These are phyloP conservation scores for Aristolochia contorta DNA, from an alignment of 164 flowering plant genomes.

Conservation along the genomic window DNA sequence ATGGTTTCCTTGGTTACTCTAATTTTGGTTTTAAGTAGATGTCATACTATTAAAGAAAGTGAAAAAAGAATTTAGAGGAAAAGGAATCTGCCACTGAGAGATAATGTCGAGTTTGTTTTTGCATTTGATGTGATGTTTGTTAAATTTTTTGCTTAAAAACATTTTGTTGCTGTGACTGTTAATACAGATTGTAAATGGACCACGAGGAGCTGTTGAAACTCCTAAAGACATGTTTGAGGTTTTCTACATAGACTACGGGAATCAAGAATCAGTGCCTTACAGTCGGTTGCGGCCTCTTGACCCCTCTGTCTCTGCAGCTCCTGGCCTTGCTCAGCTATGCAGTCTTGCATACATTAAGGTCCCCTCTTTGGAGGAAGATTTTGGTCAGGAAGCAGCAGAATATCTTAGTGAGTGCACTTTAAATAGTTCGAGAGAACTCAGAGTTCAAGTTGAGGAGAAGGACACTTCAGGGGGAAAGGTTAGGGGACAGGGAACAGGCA, in stretches of 20 bases:
- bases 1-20: no score
- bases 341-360: slow-evolving; percentile 81
- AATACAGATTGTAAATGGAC: slow-evolving; percentile 73
- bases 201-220: slow-evolving; percentile 75
- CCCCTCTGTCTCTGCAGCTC: slow-evolving; percentile 57
- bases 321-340: slow-evolving; percentile 89
- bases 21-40: no score
- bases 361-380: slow-evolving; percentile 75
- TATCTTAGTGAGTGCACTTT: slow-evolving; percentile 51
- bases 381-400: slow-evolving; percentile 82
- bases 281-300: slow-evolving; percentile 67
- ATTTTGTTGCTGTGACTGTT: no score
- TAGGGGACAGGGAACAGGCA: slow-evolving; percentile 96
- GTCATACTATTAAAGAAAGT: no score
- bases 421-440: slow-evolving; percentile 46
- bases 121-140: no score
- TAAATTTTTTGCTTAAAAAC: no score
- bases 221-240: slow-evolving; percentile 71
- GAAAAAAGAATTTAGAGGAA: no score
- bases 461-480: slow-evolving; percentile 87
- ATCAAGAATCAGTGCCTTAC: slow-evolving; percentile 74
- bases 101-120: no score
- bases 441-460: slow-evolving; percentile 67
- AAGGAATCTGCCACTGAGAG: no score
- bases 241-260: slow-evolving; percentile 93